Conservation (phyloP, 768 basidiomycete species). For the Russula abietina region DNA sequence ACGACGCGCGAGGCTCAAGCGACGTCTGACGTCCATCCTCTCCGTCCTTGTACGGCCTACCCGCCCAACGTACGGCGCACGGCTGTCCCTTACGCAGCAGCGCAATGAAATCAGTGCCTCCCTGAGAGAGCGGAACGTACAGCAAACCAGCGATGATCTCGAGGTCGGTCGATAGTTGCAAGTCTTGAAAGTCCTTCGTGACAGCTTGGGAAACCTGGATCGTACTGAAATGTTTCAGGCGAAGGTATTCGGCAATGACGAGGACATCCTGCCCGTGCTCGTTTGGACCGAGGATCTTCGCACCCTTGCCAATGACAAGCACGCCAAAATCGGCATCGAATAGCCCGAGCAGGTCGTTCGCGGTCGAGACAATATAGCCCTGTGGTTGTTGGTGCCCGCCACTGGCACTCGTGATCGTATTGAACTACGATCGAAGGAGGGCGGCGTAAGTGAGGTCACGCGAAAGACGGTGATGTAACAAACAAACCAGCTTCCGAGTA, state of each 20-base stretch:
- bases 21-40: background rate
- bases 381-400: background rate
- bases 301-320: background rate
- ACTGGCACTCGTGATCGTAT: background rate
- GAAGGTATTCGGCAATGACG: background rate
- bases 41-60: background rate
- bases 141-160: constrained; percentile 33
- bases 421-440: background rate
- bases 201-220: background rate
- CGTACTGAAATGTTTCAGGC: background rate
- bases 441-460: background rate
- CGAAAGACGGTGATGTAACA: constrained; percentile 24
- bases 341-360: background rate
- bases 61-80: background rate
- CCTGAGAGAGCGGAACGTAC: background rate
- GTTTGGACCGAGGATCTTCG: background rate
- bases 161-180: background rate
- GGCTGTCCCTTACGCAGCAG: background rate
- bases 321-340: background rate
- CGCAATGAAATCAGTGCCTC: background rate
- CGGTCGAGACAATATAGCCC: background rate
- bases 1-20: constrained; percentile 48
- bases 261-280: background rate
- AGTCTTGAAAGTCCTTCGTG: background rate
- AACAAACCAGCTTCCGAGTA: constrained; percentile 72